phyloP scores from a whole-genome alignment of 768 basidiomycete species.

The Rhodotorula diobovata region DNA sequence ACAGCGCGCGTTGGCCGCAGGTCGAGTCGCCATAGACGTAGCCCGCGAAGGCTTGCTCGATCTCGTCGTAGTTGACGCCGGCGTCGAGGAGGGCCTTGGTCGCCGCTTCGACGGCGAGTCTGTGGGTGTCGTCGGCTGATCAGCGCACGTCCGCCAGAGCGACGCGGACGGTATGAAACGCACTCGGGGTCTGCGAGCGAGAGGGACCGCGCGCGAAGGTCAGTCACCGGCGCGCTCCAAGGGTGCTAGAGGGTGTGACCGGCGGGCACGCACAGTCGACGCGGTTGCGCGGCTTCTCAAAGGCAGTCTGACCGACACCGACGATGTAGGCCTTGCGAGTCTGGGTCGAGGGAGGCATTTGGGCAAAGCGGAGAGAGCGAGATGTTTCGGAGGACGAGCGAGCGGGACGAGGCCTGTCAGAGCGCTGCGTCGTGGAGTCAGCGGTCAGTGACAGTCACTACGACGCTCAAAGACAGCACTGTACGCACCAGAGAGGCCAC shows the following conservation, averaged over 20 bases:
- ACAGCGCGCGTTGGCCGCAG: conserved; percentile 61
- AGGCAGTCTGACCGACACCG: conserved; percentile 70
- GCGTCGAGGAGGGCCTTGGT: conserved; percentile 83
- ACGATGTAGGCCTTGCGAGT: conserved; percentile 50
- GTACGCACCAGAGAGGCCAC: no score
- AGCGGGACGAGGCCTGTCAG: conserved; percentile 55
- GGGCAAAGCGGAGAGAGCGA: conserved; percentile 59
- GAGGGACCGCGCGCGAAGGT: not conserved
- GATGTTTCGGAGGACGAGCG: conserved; percentile 56
- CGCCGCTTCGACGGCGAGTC: conserved; percentile 84
- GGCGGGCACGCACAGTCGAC: conserved; percentile 51
- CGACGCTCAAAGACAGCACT: no score
- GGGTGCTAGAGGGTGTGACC: no score
- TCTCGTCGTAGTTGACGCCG: conserved; percentile 73
- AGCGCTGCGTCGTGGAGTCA: not conserved
- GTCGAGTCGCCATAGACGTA: conserved; percentile 56
- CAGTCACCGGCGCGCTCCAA: not conserved
- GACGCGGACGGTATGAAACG: not conserved
- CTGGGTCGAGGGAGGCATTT: conserved; percentile 58
- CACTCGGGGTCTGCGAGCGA: not conserved
- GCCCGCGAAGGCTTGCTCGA: conserved; percentile 70
- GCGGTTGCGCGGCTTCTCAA: conserved; percentile 60
- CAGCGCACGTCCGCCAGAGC: not conserved
- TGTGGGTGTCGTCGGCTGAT: no score
- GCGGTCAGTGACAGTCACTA: no score